Evolutionary conservation across 2,329 filamentous ascomycete species (phyloP), one percentile per base, ranked within the genome.

Genomic region (Orbilia javanica): DNA sequence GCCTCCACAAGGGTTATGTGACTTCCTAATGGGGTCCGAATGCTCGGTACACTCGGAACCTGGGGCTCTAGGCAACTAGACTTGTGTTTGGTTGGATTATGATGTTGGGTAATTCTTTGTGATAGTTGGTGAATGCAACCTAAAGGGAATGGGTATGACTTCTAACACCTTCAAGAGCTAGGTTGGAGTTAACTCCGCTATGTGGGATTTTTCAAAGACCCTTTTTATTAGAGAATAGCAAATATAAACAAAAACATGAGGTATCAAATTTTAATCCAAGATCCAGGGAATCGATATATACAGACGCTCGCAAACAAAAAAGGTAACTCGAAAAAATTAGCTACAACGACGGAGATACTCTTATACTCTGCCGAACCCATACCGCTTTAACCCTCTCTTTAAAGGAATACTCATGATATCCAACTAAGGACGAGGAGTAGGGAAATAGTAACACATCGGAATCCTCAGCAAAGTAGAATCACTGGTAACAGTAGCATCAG

Each of bases 401-500:
- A 15, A 39, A 18, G 11, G 31, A 15, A 31, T 31, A 3, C 4
- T 1, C 13, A 57, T 13, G 13, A 13, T 36, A 31, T 18, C 29
- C 29, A 57, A 5, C 25, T 18, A 15, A 1, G 34, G 18, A 39
- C 25, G 31, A 42, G 55, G 18, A 8, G 55, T 60, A 5, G 55
- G 55, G 31, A 60, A 60, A n/a, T 25, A 25, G 42, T 60, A 60
- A 29, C 73, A 77, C 42, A 77, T 48, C 3, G 73, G 73, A 18
- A 66, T 20, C n/a, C 48, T 62, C 34, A 53, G 36, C n/a, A 64
- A 11, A 3, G 73, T 66, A 15, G 22, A 57, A 6, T 66, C 50
- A 0, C 15, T 10, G 1, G 73, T 77, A 4, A 70, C 60, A 11
- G 73, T 77, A 7, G 50, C 48, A 15, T 36, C 34, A 1, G 52